Percentiles rank a stretch among this genome's conserved stretches.
These are phyloP conservation scores for Metschnikowia colocasiae DNA, from an alignment of 805 yeast species.

Conservation along the genomic window DNA sequence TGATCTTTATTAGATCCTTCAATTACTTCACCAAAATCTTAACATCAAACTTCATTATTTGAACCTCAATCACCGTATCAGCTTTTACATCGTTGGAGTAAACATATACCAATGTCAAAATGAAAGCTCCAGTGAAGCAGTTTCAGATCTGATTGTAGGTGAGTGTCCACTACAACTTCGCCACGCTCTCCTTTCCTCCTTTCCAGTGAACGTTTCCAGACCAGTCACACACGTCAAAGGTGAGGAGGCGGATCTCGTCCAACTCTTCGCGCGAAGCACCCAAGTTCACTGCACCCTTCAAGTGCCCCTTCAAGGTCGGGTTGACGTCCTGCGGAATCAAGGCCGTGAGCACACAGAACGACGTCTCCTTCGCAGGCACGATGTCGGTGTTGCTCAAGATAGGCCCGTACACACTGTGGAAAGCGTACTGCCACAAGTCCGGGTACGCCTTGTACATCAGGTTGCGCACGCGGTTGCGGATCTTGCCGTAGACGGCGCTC, in stretches of 20 bases:
- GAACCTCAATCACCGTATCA: no score
- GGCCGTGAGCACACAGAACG: constrained; percentile 71
- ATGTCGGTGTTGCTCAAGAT: constrained; percentile 65
- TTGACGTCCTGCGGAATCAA: constrained; percentile 90
- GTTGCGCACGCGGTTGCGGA: constrained; percentile 59
- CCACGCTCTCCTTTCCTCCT: constrained; percentile 54
- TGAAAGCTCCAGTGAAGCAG: no score
- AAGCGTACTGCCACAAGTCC: constrained; percentile 72
- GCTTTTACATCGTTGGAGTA: no score
- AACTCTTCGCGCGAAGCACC: constrained; percentile 69
- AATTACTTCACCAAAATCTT: no score
- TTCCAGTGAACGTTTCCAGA: constrained; percentile 52
- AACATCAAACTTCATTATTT: no score
- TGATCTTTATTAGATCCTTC: no score
- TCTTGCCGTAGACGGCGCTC: constrained; percentile 71
- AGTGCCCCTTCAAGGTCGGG: constrained; percentile 88
- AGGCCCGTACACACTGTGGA: constrained; percentile 74
- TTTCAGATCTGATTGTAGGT: no score
- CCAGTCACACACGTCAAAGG: constrained; percentile 67
- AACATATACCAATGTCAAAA: no score
- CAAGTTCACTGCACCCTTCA: constrained; percentile 77
- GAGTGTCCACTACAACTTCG: constrained; percentile 39
- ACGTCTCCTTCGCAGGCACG: constrained; percentile 64
- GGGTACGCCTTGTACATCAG: constrained; percentile 79
- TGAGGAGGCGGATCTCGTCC: constrained; percentile 54